phyloP scores from a whole-genome alignment of 2,329 filamentous ascomycete genomes.

The Penicillium sp. region DNA sequence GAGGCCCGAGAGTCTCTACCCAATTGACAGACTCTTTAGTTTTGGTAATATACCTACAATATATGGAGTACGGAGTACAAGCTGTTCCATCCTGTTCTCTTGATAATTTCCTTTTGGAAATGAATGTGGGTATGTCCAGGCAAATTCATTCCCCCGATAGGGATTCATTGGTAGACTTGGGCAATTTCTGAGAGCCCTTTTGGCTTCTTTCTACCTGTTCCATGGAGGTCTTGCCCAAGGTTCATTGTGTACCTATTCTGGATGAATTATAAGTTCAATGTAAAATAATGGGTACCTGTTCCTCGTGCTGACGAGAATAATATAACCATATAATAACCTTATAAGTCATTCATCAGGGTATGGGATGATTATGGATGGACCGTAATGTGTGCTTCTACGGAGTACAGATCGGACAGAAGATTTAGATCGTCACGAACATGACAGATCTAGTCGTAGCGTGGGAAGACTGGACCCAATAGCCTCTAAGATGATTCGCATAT shows the following conservation, averaged over 20 bases:
- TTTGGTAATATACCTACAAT: neutral
- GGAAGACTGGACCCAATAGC: neutral
- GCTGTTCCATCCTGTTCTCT: neutral
- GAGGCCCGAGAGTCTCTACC: slow-evolving; percentile 1
- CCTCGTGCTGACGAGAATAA: neutral
- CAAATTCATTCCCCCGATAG: too few relatives aligned
- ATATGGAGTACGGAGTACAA: neutral
- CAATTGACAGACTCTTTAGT: neutral
- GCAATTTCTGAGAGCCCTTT: neutral
- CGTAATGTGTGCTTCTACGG: neutral
- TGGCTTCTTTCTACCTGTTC: neutral
- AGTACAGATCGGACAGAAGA: neutral
- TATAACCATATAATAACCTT: neutral
- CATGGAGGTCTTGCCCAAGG: neutral
- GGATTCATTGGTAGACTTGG: neutral
- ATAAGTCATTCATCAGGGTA: neutral
- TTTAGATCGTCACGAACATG: neutral
- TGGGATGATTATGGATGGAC: neutral
- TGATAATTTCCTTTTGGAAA: neutral
- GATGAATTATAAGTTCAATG: neutral
- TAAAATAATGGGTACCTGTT: neutral
- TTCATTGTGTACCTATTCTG: neutral
- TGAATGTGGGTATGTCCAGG: slow-evolving; percentile 1
- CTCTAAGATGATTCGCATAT: slow-evolving; percentile 1
- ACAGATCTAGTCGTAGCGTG: neutral